These are phyloP conservation scores for Dictyostelium brefeldianum DNA, from an alignment of 78 protist species.

Conservation along the genomic window DNA sequence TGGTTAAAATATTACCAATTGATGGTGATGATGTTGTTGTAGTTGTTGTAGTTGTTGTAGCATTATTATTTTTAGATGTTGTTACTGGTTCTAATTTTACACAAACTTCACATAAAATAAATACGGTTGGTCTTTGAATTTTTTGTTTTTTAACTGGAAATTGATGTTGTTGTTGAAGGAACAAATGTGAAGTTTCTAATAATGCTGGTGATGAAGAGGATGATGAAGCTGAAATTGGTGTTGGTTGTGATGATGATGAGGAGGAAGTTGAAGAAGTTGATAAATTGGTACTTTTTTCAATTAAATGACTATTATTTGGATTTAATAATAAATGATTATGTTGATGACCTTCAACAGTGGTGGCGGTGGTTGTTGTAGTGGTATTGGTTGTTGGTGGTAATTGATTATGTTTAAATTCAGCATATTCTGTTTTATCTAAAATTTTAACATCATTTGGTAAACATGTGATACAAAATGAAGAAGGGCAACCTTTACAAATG, in stretches of 20 bases:
- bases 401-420: conserved; percentile 18
- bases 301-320: conserved; percentile 13
- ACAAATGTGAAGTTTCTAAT: conserved; percentile 2
- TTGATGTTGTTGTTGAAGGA: conserved; percentile 30
- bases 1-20: neutral
- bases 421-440: conserved; percentile 30
- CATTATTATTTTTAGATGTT: neutral
- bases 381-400: neutral
- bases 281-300: neutral
- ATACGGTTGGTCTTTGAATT: conserved; percentile 46
- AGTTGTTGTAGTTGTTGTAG: neutral
- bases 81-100: neutral
- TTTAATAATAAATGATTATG: neutral
- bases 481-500: conserved; percentile 71
- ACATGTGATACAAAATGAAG: conserved; percentile 61
- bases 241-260: neutral
- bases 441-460: conserved; percentile 70
- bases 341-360: neutral
- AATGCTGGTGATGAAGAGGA: conserved; percentile 29
- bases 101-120: conserved; percentile 22
- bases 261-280: neutral
- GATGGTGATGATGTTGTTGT: neutral
- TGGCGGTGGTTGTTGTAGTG: neutral
- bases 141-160: conserved; percentile 27
- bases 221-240: conserved; percentile 22